A percentile compares a stretch with the other conserved stretches of the same genome.
These are phyloP conservation scores for Trichoderma koningiopsis DNA, from an alignment of 2,329 filamentous ascomycete species.

Conservation along the genomic window DNA sequence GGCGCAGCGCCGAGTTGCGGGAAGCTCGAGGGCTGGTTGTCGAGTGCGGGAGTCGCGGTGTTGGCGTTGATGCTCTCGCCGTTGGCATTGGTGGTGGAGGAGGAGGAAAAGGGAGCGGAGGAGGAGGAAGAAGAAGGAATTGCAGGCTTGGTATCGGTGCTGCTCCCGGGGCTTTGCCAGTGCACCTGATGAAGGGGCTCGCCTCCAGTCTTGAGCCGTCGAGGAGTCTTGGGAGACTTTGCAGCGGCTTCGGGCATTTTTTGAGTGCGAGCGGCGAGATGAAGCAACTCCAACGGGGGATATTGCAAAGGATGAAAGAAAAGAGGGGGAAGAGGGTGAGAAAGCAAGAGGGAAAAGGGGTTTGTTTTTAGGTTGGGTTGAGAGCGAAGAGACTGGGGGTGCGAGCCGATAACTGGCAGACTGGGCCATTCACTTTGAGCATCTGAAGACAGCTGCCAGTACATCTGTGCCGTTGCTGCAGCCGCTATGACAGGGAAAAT, in stretches of 20 bases:
- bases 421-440: constrained; percentile 2
- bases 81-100: neutral
- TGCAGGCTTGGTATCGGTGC: constrained; percentile 7
- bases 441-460: constrained; percentile 17
- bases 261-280: neutral
- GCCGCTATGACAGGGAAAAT: neutral
- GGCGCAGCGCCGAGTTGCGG: constrained; percentile 36
- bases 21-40: constrained; percentile 33
- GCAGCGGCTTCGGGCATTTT: constrained; percentile 34
- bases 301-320: neutral
- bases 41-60: constrained; percentile 7
- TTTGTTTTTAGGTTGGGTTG: neutral
- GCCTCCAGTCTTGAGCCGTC: constrained; percentile 34
- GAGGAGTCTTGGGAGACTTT: constrained; percentile 38
- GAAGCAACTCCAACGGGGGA: neutral
- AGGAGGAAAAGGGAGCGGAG: constrained; percentile 13
- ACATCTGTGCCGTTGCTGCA: neutral
- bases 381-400: constrained; percentile 1
- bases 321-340: neutral
- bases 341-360: neutral
- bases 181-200: constrained; percentile 39
- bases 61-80: neutral
- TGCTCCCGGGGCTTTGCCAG: constrained; percentile 31
- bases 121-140: neutral
- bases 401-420: neutral